These are phyloP conservation scores for Hippophae tibetana DNA, from an alignment of 306 rosid species.

Conservation along the genomic window DNA sequence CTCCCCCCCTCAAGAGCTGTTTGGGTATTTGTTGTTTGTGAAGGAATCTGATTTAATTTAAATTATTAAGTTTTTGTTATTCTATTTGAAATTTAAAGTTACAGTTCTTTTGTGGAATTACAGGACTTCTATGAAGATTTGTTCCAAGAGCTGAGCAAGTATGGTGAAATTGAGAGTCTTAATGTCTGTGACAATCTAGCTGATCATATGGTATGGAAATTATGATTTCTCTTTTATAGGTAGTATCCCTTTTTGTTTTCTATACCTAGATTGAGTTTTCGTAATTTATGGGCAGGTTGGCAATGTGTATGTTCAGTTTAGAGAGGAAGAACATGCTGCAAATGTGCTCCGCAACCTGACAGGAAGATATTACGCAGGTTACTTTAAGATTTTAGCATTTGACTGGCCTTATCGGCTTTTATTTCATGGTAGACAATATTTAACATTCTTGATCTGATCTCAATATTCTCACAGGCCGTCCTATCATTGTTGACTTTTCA, in stretches of 20 bases:
- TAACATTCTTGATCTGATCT: neutral
- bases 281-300: conserved; percentile 43
- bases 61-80: neutral
- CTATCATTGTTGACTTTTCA: conserved; percentile 65
- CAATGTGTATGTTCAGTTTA: conserved; percentile 63
- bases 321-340: conserved; percentile 62
- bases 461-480: conserved; percentile 36
- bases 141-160: conserved; percentile 52
- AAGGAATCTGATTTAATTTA: neutral
- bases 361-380: conserved; percentile 62
- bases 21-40: neutral
- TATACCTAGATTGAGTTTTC: neutral
- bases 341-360: conserved; percentile 45
- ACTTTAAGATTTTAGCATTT: conserved; percentile 6
- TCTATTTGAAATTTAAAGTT: neutral
- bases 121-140: conserved; percentile 68
- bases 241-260: neutral
- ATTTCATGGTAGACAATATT: neutral
- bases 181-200: conserved; percentile 68
- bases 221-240: neutral
- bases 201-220: conserved; percentile 51
- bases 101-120: neutral
- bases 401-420: neutral
- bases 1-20: no score
- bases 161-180: conserved; percentile 60